Evolutionary conservation across 306 rosid genomes (phyloP), one percentile per base, ranked within the genome.

Genomic region (Sophora flavescens): DNA sequence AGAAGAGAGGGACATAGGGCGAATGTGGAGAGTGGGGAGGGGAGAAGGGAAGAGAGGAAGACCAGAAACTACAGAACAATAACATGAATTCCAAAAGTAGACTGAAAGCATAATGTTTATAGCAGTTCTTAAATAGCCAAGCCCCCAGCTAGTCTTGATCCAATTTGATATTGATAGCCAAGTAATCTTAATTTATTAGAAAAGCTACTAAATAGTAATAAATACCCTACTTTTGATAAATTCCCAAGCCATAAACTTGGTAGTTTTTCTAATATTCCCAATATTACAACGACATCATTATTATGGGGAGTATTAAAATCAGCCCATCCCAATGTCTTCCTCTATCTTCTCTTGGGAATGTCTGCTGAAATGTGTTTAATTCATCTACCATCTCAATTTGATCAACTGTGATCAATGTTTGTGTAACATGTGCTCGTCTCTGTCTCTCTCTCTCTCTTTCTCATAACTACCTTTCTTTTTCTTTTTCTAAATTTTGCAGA

Each of bases 401-500:
- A 47, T 70, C 59, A 32, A n/a, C 50, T 77, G 61, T 61, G 16
- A 48, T 54, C 51, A 15, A 36, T 28, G 64, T 12, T 51, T 63
- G 59, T 39, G 51, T 76, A 42, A 15, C 56, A 30, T 62, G 39
- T 70, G 63, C 68, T 57, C n/a, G 11, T 30, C 74, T 56, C 42
- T 66, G 44, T 52, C 58, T 13, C 41, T 65, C 42, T 36, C 57
- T 7, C 41, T 45, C 22, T 22, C 22, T 22, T 1, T 22, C 22
- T 22, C 22, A 57, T 67, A 44, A 66, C 30, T 42, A 8, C 57
- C 71, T 52, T 53, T 76, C 6, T n/a, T 9, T 75, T 44, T 74
- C 68, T 26, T 76, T 42, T 78, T 52, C 18, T 80, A 28, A 69
- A 68, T 14, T 59, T 65, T 84, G 64, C 91, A 95, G 99, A 92